These are phyloP conservation scores for Salix caprea DNA, from an alignment of 345 rosid species.

Conservation along the genomic window DNA sequence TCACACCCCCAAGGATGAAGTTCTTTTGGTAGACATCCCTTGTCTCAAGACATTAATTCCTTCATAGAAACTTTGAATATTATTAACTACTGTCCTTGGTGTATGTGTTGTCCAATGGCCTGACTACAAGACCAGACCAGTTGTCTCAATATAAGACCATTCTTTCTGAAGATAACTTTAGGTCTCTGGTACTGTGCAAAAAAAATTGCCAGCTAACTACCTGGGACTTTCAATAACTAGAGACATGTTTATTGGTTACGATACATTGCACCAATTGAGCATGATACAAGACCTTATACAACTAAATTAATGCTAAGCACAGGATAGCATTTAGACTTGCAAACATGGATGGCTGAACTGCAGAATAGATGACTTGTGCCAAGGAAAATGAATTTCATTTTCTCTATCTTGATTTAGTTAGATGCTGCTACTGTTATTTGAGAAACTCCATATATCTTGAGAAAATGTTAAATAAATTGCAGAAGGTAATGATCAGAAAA, in stretches of 20 bases:
- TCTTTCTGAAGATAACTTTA: too few relatives aligned
- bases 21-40: too few relatives aligned
- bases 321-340: neutral
- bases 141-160: too few relatives aligned
- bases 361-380: neutral
- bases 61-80: too few relatives aligned
- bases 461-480: slow-evolving; percentile 42
- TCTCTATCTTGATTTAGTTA: neutral
- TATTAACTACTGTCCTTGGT: too few relatives aligned
- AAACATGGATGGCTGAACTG: neutral
- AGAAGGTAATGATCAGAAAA: slow-evolving; percentile 73
- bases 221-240: neutral
- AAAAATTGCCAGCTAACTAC: too few relatives aligned
- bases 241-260: neutral
- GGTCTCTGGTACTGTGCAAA: too few relatives aligned
- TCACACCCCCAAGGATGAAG: neutral
- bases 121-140: too few relatives aligned
- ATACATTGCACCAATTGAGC: neutral
- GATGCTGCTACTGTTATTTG: neutral
- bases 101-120: too few relatives aligned
- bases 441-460: slow-evolving; percentile 8
- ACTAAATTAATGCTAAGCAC: neutral
- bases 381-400: neutral
- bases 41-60: too few relatives aligned
- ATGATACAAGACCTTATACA: neutral